These are phyloP conservation scores for Leccinum subrobustum DNA, from an alignment of 1,284 basidiomycete species.

Conservation along the genomic window DNA sequence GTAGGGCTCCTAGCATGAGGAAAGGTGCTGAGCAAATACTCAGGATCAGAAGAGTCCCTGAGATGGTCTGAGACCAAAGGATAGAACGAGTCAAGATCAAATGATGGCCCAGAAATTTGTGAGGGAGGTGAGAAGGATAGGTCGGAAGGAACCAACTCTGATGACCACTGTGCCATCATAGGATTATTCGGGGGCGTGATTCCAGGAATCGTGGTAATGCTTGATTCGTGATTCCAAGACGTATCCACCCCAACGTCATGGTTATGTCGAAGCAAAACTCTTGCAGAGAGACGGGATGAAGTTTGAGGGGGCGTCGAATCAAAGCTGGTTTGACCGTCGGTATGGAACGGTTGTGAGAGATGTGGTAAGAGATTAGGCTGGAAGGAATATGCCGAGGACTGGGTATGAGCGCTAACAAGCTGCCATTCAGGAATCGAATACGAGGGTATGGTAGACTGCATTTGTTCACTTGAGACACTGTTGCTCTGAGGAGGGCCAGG, in stretches of 20 bases:
- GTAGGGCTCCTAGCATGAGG: slow-evolving; percentile 4
- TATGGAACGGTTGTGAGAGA: slow-evolving; percentile 2
- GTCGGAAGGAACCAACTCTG: neutral
- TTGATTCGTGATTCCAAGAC: slow-evolving; percentile 4
- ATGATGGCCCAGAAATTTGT: slow-evolving; percentile 1
- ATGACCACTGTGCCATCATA: slow-evolving; percentile 8
- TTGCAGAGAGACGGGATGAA: neutral
- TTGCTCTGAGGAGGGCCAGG: neutral
- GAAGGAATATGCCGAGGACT: slow-evolving; percentile 2
- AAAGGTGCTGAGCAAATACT: neutral
- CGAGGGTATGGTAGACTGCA: neutral
- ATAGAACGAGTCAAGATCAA: neutral
- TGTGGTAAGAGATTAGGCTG: neutral
- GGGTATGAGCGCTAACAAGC: neutral
- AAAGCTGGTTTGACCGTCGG: slow-evolving; percentile 4
- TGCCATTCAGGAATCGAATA: slow-evolving; percentile 11
- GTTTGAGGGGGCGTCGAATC: neutral
- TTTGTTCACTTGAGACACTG: slow-evolving; percentile 2
- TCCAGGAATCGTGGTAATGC: neutral
- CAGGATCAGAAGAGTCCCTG: slow-evolving; percentile 1
- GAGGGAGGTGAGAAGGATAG: neutral
- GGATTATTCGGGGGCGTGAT: slow-evolving; percentile 1
- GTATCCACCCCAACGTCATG: neutral
- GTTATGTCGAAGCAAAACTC: slow-evolving; percentile 2
- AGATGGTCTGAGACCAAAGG: slow-evolving; percentile 8